Percentiles rank a stretch among this genome's conserved stretches.
Evolutionary conservation across 1,139 yeast genomes (phyloP).

Genomic region (Zygosaccharomyces sapae): DNA sequence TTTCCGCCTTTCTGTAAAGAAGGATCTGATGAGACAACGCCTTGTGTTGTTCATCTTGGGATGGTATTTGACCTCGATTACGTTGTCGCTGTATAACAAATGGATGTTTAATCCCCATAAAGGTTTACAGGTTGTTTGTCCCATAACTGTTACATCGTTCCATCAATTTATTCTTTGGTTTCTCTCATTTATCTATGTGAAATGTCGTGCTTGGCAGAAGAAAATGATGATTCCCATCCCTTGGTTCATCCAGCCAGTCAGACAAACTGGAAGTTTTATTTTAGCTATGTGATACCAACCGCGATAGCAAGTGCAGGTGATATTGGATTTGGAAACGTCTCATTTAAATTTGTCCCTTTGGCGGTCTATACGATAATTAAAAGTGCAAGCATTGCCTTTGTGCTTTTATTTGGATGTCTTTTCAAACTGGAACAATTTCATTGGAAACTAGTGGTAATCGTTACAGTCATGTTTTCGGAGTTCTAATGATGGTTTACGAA

Average conservation of each 20-base stretch:
- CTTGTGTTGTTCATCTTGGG: slow-evolving; percentile 33
- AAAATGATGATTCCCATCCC: slow-evolving; percentile 8
- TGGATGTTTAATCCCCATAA: slow-evolving; percentile 83
- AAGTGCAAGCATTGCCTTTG: slow-evolving; percentile 82
- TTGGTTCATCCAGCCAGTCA: not conserved
- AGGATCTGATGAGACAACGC: slow-evolving; percentile 9
- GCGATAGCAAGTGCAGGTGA: slow-evolving; percentile 88
- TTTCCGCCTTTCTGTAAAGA: not conserved
- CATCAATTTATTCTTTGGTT: slow-evolving; percentile 71
- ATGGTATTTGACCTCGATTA: slow-evolving; percentile 61
- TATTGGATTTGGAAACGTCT: slow-evolving; percentile 85
- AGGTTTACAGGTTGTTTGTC: slow-evolving; percentile 72
- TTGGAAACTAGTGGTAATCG: slow-evolving; percentile 62
- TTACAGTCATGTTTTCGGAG: slow-evolving; percentile 77
- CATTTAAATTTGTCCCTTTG: slow-evolving; percentile 72
- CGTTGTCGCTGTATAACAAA: slow-evolving; percentile 89
- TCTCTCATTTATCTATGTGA: slow-evolving; percentile 27
- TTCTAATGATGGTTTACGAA: slow-evolving; percentile 72
- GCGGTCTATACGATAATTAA: slow-evolving; percentile 91
- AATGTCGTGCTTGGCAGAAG: slow-evolving; percentile 5
- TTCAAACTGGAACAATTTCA: slow-evolving; percentile 73
- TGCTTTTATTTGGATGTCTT: slow-evolving; percentile 75
- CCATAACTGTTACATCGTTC: slow-evolving; percentile 74
- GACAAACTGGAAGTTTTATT: slow-evolving; percentile 39
- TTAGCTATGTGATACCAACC: slow-evolving; percentile 69